Conservation (phyloP, 345 rosid species). For the Adansonia digitata region DNA sequence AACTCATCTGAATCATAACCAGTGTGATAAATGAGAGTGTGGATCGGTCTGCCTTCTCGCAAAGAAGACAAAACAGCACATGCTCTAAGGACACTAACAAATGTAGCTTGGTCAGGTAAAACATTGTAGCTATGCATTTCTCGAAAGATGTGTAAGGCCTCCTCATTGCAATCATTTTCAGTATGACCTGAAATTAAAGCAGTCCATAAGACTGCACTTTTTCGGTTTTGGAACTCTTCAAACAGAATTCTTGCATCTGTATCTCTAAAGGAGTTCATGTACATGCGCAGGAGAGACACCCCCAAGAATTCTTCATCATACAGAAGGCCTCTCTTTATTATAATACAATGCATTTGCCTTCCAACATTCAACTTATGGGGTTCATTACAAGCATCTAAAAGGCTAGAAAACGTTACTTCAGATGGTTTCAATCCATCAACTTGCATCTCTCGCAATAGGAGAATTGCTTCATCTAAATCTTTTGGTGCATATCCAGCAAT, state of each 20-base stretch:
- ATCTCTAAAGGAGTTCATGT: constrained; percentile 52
- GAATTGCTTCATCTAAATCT: constrained; percentile 47
- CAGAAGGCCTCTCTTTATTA: constrained; percentile 52
- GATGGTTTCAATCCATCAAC: constrained; percentile 54
- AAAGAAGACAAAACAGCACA: constrained; percentile 64
- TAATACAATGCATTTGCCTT: constrained; percentile 58
- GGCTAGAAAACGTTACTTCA: constrained; percentile 68
- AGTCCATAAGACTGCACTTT: constrained; percentile 68
- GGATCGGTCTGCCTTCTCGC: constrained; percentile 61
- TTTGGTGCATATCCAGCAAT: constrained; percentile 68
- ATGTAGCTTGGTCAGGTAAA: constrained; percentile 87
- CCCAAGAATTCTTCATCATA: constrained; percentile 64
- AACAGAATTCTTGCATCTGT: constrained; percentile 56
- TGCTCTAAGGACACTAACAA: constrained; percentile 76
- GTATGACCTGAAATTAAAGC: constrained; percentile 75
- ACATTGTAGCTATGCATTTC: constrained; percentile 57
- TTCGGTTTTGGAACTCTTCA: constrained; percentile 53
- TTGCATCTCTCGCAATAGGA: constrained; percentile 57
- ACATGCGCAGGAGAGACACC: constrained; percentile 71
- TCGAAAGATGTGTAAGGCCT: constrained; percentile 54
- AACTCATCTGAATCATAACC: constrained; percentile 70
- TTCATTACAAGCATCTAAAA: constrained; percentile 73
- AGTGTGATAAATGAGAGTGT: constrained; percentile 59
- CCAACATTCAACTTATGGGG: constrained; percentile 51
- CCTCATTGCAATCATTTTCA: constrained; percentile 62